phyloP scores from a whole-genome alignment of 106 monocot genomes.

The Amphibolis antarctica region DNA sequence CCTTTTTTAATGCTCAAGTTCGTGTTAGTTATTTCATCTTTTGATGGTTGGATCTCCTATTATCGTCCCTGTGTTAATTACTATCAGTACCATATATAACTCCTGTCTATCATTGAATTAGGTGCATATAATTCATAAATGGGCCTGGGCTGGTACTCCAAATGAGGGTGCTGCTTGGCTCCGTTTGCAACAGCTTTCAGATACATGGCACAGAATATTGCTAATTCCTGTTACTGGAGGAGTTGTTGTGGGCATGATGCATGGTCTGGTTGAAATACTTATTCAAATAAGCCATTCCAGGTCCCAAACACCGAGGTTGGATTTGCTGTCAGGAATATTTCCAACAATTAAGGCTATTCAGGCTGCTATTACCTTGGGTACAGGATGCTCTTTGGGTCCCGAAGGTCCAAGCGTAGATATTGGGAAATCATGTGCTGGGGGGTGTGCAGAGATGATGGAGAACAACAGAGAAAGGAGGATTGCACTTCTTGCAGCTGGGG shows the following conservation, averaged over 20 bases:
- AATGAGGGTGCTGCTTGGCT: slow-evolving; percentile 99
- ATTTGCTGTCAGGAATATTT: slow-evolving; percentile 68
- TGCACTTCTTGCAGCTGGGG: slow-evolving; percentile 94
- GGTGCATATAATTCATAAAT: slow-evolving; percentile 98
- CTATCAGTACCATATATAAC: neutral
- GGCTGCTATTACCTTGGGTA: slow-evolving; percentile 96
- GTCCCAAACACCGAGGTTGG: slow-evolving; percentile 47
- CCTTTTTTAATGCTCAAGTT: too few relatives aligned
- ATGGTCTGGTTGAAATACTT: slow-evolving; percentile 95
- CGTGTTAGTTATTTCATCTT: too few relatives aligned
- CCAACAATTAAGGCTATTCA: slow-evolving; percentile 93
- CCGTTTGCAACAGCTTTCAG: slow-evolving; percentile 74
- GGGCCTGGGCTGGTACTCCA: slow-evolving; percentile 99
- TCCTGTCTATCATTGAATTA: slow-evolving; percentile 10
- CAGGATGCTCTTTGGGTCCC: slow-evolving; percentile 96
- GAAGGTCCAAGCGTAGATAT: slow-evolving; percentile 99
- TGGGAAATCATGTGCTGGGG: slow-evolving; percentile 94
- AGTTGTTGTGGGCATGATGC: slow-evolving; percentile 99
- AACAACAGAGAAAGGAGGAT: slow-evolving; percentile 96
- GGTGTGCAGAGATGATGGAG: slow-evolving; percentile 99
- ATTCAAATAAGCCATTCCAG: slow-evolving; percentile 82
- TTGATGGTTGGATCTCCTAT: too few relatives aligned
- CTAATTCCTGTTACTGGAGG: slow-evolving; percentile 96
- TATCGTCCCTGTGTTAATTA: too few relatives aligned
- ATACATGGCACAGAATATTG: slow-evolving; percentile 96